Percentiles rank a stretch among this genome's conserved stretches.
phyloP scores from a whole-genome alignment of 257 asterid genomes.

The Ajuga chamaepitys region DNA sequence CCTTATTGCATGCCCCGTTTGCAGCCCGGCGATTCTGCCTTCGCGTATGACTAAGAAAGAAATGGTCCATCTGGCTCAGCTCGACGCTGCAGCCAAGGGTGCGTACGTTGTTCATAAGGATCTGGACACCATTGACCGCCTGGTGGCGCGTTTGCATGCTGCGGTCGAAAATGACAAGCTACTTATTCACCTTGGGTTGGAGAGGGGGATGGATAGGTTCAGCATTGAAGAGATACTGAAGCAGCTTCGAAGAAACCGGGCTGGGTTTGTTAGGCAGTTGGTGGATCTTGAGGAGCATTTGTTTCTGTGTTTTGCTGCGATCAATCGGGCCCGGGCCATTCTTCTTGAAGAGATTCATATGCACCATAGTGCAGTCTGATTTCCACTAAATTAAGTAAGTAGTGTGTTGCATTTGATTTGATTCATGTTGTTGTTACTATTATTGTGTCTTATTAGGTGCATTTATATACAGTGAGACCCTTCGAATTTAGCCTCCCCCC shows the following conservation, averaged over 20 bases:
- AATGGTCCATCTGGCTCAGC: constrained; percentile 47
- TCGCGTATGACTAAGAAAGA: constrained; percentile 40
- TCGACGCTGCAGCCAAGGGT: constrained; percentile 80
- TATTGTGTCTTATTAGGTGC: not conserved
- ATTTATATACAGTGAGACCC: too few species aligned
- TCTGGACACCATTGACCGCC: constrained; percentile 65
- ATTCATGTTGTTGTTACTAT: not conserved
- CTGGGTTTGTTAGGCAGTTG: constrained; percentile 49
- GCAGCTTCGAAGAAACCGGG: constrained; percentile 55
- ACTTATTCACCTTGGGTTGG: constrained; percentile 52
- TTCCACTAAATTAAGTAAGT: constrained; percentile 12
- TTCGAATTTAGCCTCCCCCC: too few species aligned
- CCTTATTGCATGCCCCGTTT: constrained; percentile 31
- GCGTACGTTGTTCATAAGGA: constrained; percentile 68
- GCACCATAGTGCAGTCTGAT: constrained; percentile 20
- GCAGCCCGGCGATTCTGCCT: constrained; percentile 31
- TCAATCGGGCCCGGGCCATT: constrained; percentile 61
- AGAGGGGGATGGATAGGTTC: constrained; percentile 61
- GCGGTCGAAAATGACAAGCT: constrained; percentile 53
- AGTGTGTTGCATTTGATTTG: not conserved
- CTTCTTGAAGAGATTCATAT: constrained; percentile 46
- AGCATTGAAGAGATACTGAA: constrained; percentile 66
- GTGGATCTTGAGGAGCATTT: constrained; percentile 82
- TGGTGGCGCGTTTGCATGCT: constrained; percentile 56
- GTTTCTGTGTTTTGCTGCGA: constrained; percentile 68